phyloP scores from a whole-genome alignment of 306 rosid species.

The Quercus robur region DNA sequence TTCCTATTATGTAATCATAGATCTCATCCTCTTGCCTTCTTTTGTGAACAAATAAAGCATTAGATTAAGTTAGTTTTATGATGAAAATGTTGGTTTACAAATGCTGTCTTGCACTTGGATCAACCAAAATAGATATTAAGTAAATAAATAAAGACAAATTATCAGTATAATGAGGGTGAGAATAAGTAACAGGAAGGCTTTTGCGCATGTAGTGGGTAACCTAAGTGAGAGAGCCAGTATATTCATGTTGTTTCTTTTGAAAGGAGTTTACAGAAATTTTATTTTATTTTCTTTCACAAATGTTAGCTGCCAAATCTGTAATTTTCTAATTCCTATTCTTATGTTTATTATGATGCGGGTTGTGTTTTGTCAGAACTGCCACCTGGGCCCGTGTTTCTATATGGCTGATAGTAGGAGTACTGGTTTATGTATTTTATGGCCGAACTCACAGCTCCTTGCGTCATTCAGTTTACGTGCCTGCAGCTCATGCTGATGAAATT shows the following conservation, averaged over 20 bases:
- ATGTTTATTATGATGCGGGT: not conserved
- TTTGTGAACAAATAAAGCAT: too few relatives aligned
- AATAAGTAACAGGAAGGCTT: not conserved
- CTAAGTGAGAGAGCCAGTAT: not conserved
- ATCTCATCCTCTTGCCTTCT: too few relatives aligned
- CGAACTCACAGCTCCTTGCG: conserved; percentile 70
- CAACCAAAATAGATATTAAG: not conserved
- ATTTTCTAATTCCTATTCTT: not conserved
- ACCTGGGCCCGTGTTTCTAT: conserved; percentile 87
- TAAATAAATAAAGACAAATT: not conserved
- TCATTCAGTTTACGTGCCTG: conserved; percentile 55
- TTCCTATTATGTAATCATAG: too few relatives aligned
- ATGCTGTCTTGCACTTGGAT: not conserved
- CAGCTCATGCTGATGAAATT: conserved; percentile 39
- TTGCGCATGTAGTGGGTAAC: not conserved
- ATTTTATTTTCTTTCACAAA: too few relatives aligned
- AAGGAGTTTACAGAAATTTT: not conserved
- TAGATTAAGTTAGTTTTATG: not conserved
- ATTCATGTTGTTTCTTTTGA: not conserved
- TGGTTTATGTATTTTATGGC: conserved; percentile 66
- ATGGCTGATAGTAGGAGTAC: conserved; percentile 67
- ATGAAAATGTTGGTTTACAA: not conserved
- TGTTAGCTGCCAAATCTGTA: not conserved
- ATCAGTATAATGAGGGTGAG: not conserved
- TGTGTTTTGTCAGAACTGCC: conserved; percentile 39